phyloP scores from a whole-genome alignment of 1,284 basidiomycete species.

The Gomphus sp. region DNA sequence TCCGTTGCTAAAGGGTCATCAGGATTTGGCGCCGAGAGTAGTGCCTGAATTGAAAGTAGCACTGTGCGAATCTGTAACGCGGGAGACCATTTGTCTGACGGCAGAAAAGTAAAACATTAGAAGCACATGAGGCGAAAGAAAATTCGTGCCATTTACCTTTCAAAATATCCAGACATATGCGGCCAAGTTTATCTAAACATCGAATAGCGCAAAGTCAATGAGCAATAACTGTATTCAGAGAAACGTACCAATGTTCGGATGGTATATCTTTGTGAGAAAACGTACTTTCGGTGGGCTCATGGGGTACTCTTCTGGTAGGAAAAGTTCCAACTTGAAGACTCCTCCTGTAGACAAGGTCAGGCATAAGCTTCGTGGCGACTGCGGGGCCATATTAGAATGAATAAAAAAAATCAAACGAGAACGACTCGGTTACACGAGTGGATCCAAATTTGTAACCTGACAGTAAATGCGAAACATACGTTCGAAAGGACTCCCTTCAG shows the following conservation, averaged over 20 bases:
- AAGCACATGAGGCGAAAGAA: background rate
- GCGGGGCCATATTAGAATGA: background rate
- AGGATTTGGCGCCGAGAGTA: slow-evolving; percentile 93
- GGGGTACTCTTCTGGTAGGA: slow-evolving; percentile 97
- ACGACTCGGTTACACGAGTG: background rate
- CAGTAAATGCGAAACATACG: slow-evolving; percentile 43
- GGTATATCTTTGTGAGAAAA: slow-evolving; percentile 99
- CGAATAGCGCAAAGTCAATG: background rate
- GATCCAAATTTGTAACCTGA: background rate
- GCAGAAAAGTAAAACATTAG: background rate
- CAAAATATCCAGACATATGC: slow-evolving; percentile 96
- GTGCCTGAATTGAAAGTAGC: slow-evolving; percentile 90
- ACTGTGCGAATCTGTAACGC: slow-evolving; percentile 98
- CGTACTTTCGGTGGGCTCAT: slow-evolving; percentile 99
- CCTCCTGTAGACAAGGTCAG: slow-evolving; percentile 50
- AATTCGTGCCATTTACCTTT: slow-evolving; percentile 49
- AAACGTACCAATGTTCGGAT: slow-evolving; percentile 90
- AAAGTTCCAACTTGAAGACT: slow-evolving; percentile 91
- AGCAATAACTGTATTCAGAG: background rate
- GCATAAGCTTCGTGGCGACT: background rate
- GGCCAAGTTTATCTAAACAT: slow-evolving; percentile 86
- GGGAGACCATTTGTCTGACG: slow-evolving; percentile 94
- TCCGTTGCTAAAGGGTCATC: slow-evolving; percentile 99
- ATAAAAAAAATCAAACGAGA: background rate
- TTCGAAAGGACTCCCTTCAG: slow-evolving; percentile 90